A percentile compares a stretch with the other conserved stretches of the same genome.
Evolutionary conservation across 1,284 basidiomycete genomes (phyloP).

Genomic region (Moesziomyces sp.): DNA sequence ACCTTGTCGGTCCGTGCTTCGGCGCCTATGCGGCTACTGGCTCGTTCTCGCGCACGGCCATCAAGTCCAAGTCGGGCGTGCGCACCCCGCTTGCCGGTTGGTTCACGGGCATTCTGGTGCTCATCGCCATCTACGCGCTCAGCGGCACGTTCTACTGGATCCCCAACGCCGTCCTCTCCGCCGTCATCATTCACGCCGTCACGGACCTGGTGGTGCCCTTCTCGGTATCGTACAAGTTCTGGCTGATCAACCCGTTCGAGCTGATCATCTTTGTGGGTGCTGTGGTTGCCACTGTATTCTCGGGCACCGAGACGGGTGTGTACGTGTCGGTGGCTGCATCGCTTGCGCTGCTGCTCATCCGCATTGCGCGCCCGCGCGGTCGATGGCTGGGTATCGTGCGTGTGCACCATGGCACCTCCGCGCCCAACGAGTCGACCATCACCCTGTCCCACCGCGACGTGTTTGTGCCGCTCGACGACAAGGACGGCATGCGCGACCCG

Average conservation of each 20-base stretch:
- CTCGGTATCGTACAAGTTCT: conserved; percentile 87
- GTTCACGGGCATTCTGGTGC: conserved; percentile 85
- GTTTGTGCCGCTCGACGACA: conserved; percentile 79
- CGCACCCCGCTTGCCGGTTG: conserved; percentile 92
- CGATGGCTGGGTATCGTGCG: conserved; percentile 85
- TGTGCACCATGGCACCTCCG: conserved; percentile 66
- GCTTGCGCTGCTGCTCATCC: conserved; percentile 83
- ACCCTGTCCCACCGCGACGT: conserved; percentile 72
- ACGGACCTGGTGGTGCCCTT: conserved; percentile 90
- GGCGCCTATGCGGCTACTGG: conserved; percentile 95
- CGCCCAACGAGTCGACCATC: conserved; percentile 29
- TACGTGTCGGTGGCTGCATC: conserved; percentile 88
- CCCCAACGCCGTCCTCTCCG: conserved; percentile 77
- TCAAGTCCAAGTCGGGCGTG: conserved; percentile 95
- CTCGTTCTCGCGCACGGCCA: conserved; percentile 94
- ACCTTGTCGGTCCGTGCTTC: conserved; percentile 74
- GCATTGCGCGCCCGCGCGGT: conserved; percentile 90
- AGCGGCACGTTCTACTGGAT: conserved; percentile 69
- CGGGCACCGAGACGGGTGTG: conserved; percentile 87
- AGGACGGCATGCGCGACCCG: conserved; percentile 75
- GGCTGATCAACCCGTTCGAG: conserved; percentile 92
- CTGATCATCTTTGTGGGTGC: conserved; percentile 89
- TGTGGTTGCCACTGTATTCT: conserved; percentile 79
- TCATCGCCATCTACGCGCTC: conserved; percentile 92
- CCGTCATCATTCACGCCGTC: conserved; percentile 91